Base-by-base conservation (phyloP, 2,329 filamentous ascomycete genomes). In the Thelonectria discophora region DNA sequence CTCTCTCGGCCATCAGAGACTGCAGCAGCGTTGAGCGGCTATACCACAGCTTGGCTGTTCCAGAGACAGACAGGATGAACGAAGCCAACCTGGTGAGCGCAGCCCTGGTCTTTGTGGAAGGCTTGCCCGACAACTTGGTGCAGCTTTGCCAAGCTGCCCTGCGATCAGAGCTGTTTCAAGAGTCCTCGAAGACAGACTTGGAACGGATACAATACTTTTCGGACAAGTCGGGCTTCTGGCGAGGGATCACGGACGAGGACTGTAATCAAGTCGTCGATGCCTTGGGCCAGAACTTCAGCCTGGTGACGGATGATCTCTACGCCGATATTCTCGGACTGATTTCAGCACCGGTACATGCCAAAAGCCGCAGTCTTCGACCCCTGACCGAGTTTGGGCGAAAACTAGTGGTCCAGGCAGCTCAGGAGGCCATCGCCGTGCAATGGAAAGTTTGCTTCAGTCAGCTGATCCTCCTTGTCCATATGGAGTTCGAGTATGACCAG, bases 211-310 rank as follows among this genome's bases (percentile, higher is more conserved):
- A 91, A 70, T 82, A 82, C 60, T 90, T 98, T 67, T 93, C 92
- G 50, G 90, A 93, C 63, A 88, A 88, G 64, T 91, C 91, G 62
- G 90, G 89, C 24, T 92, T 97, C 69, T 88, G 87, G 75, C 87
- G 90, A 32, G 89, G 91, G 60, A 88, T 98, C 54, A 90, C 90
- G 2, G 92, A 97, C 55, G 93, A 97, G 52, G 89, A 94, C 52
- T 92, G 89, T 66, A 82, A 87, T 42, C 85, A 87, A 58, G 84
- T 96, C n/a, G 84, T 87, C 6, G 84, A 88, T 37, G 82, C 86
- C 5, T 82, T 97, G 10, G 90, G 92, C 24, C 84, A 87, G 37
- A 85, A 85, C 66, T 90, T 84, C 76, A 89, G 69, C 76, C 83
- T 76, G 78, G 88, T 83, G 71, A 86, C 82, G 3, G 78, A 81